phyloP scores from a whole-genome alignment of 208 protist species.

The Herpetomonas tarakana region DNA sequence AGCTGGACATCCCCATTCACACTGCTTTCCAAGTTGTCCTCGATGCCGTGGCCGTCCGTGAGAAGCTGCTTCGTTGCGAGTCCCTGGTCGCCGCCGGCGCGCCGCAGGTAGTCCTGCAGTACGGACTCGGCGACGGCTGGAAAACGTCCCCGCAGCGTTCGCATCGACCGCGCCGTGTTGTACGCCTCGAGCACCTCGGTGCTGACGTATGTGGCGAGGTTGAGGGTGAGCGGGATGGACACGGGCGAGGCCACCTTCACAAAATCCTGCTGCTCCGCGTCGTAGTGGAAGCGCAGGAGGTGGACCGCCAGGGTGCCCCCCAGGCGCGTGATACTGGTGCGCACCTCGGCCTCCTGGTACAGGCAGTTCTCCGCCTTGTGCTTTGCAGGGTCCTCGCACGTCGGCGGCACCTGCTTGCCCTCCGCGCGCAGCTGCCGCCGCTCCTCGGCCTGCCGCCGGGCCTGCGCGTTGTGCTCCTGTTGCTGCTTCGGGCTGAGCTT shows the following conservation, averaged over 20 bases:
- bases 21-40: not conserved
- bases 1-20: not conserved
- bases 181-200: constrained; percentile 36
- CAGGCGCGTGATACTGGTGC: constrained; percentile 50
- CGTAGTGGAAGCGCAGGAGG: constrained; percentile 81
- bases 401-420: constrained; percentile 24
- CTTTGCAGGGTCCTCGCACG: constrained; percentile 6
- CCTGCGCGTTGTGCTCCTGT: constrained; percentile 56
- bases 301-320: constrained; percentile 74
- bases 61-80: constrained; percentile 22
- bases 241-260: constrained; percentile 62
- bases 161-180: constrained; percentile 19
- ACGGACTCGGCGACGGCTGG: constrained; percentile 11
- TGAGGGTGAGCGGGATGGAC: constrained; percentile 45
- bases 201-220: constrained; percentile 56
- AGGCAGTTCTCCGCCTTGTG: constrained; percentile 50
- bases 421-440: constrained; percentile 18
- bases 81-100: constrained; percentile 20
- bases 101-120: constrained; percentile 15
- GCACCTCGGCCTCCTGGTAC: constrained; percentile 72
- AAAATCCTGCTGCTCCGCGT: constrained; percentile 39
- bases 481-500: constrained; percentile 44
- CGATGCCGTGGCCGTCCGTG: constrained; percentile 18
- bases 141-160: constrained; percentile 42
- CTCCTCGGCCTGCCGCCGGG: constrained; percentile 29